Percentiles rank a stretch among this genome's conserved stretches.
Evolutionary conservation across 148 eudicot genomes (phyloP).

Genomic region (Tetragonia tetragonoides): DNA sequence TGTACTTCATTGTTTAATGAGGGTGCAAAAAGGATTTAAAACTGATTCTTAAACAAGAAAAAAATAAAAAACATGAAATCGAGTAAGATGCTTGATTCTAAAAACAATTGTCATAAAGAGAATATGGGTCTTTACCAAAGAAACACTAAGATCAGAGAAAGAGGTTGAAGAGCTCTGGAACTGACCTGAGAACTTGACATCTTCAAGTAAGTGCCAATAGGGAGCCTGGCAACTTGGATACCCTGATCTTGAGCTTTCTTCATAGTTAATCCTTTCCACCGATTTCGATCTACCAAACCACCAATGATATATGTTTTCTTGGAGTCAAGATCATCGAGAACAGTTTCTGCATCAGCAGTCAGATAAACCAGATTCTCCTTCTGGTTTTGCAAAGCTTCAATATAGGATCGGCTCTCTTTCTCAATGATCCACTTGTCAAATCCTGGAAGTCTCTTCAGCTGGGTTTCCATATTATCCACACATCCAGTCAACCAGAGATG

Average conservation of each 20-base stretch:
- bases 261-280: slow-evolving; percentile 93
- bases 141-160: not conserved
- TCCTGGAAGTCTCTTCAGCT: slow-evolving; percentile 68
- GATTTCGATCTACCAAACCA: slow-evolving; percentile 89
- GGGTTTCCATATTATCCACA: slow-evolving; percentile 62
- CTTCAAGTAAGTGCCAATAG: slow-evolving; percentile 81
- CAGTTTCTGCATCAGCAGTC: slow-evolving; percentile 83
- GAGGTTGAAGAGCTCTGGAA: not conserved
- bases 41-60: not conserved
- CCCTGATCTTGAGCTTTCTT: slow-evolving; percentile 91
- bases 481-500: slow-evolving; percentile 94
- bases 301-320: slow-evolving; percentile 79
- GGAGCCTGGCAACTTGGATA: slow-evolving; percentile 84
- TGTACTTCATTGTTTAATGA: not conserved
- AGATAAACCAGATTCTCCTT: slow-evolving; percentile 83
- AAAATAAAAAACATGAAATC: not conserved
- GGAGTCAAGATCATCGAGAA: slow-evolving; percentile 65
- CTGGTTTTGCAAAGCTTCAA: slow-evolving; percentile 64
- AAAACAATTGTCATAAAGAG: not conserved
- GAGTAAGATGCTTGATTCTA: not conserved
- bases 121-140: not conserved
- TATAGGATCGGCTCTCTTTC: slow-evolving; percentile 63
- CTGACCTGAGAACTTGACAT: slow-evolving; percentile 91
- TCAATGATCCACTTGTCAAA: slow-evolving; percentile 86
- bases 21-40: not conserved